Base-by-base conservation (phyloP, 2,329 filamentous ascomycete species). In the Mycosphaerella sp. region DNA sequence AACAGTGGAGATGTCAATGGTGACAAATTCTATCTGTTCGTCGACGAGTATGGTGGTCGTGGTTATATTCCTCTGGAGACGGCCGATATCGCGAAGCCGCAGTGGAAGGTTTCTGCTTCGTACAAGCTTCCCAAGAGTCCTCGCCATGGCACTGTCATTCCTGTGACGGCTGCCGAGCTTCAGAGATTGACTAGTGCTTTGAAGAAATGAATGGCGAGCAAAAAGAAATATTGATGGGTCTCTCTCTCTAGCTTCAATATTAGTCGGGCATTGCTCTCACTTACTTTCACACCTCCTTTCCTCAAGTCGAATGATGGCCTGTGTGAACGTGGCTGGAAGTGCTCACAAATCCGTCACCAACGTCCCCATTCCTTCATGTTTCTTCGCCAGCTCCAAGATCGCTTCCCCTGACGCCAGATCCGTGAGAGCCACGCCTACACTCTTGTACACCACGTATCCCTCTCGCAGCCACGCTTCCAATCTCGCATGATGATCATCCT, bases 51-150 rank as follows among this genome's bases (percentile, higher is more conserved):
- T 51, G 68, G 63, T 1, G 73, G 71, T 3, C 72, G 77, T 3
- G 78, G 77, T 0, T 81, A 80, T 59, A 75, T 81, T 9, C 78
- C 78, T 0, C 70, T 81, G 0, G 76, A 78, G 66, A 79, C 78
- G 0, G 58, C 62, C 0, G 72, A 80, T 45, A 74, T 80, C 43
- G 68, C 73, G 9, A 75, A 73, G 10, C 78, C 78, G 0, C 54
- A 64, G 6, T 80, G 78, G 78, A 73, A 68, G 38, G 70, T 80
- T 0, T 74, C 78, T 0, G 58, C 59, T 5, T 70, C 66, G 0
- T 80, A 76, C 65, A 73, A 67, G 17, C 66, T 81, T 2, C 78
- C 78, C 0, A 62, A 65, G 0, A 78, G 73, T 41, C 78, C 78
- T 2, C 74, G 78, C 9, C 78, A 81, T 55, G 78, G 78, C 12